Conservation (phyloP, 2,329 filamentous ascomycete species). For the Monilinia fructigena region DNA sequence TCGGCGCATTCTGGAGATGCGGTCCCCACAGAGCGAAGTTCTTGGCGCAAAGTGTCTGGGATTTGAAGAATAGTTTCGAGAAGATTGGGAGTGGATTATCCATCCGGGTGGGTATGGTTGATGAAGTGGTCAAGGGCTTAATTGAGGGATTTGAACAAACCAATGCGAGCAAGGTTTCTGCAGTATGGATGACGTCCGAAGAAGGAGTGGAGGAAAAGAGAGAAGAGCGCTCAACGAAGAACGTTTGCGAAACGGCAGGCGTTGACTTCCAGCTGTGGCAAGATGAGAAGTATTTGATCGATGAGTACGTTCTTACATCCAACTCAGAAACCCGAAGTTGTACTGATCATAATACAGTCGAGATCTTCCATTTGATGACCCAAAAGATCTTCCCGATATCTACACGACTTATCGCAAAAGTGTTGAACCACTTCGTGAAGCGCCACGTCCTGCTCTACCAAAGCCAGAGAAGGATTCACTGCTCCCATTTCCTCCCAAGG, state of each 20-base stretch:
- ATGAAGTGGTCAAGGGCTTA: slow-evolving; percentile 59
- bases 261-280: slow-evolving; percentile 64
- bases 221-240: slow-evolving; percentile 58
- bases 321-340: neutral
- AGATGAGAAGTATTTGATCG: slow-evolving; percentile 77
- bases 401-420: slow-evolving; percentile 74
- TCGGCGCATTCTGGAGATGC: slow-evolving; percentile 70
- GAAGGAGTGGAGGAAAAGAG: slow-evolving; percentile 66
- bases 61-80: slow-evolving; percentile 63
- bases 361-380: slow-evolving; percentile 58
- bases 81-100: slow-evolving; percentile 58
- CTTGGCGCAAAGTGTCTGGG: slow-evolving; percentile 69
- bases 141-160: slow-evolving; percentile 48
- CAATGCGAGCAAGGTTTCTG: slow-evolving; percentile 49
- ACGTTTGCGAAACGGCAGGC: slow-evolving; percentile 51
- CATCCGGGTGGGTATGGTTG: slow-evolving; percentile 61
- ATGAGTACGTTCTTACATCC: slow-evolving; percentile 60
- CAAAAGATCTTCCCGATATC: slow-evolving; percentile 66
- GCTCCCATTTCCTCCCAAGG: slow-evolving; percentile 54
- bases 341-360: slow-evolving; percentile 48
- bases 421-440: slow-evolving; percentile 66
- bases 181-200: slow-evolving; percentile 73
- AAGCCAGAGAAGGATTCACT: slow-evolving; percentile 52
- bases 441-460: slow-evolving; percentile 58
- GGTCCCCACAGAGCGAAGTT: slow-evolving; percentile 72